Conservation (phyloP, 495 filamentous ascomycete species). For the Aspergillus haitiensis region DNA sequence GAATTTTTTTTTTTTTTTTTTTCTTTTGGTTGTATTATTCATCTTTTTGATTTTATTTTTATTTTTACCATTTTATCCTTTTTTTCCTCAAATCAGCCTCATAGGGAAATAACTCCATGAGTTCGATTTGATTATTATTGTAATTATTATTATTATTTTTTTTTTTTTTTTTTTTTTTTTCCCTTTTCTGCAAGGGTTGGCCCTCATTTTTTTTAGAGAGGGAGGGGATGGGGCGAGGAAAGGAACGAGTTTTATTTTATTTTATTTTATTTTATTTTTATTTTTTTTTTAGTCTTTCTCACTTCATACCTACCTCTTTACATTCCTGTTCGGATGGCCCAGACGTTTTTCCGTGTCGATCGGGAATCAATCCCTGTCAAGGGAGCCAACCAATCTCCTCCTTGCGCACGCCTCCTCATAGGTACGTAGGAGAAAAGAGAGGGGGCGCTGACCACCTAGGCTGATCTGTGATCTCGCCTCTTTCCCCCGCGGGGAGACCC, state of each 20-base stretch:
- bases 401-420: not conserved
- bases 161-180: not conserved
- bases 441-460: not conserved
- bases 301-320: not conserved
- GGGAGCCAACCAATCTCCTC: conserved; percentile 15
- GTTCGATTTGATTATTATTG: not conserved
- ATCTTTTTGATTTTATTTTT: not conserved
- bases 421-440: conserved; percentile 2
- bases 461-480: conserved; percentile 15
- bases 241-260: no score
- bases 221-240: no score
- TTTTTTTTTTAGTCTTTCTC: not conserved
- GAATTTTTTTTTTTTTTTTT: not conserved
- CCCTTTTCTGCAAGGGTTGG: not conserved
- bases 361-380: conserved; percentile 26
- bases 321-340: conserved; percentile 4
- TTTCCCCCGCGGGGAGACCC: conserved; percentile 26
- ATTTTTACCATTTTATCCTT: conserved; percentile 1
- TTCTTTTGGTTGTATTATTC: not conserved
- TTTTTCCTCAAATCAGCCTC: not conserved
- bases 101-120: not conserved
- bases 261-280: not conserved
- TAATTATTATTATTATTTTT: not conserved
- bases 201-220: not conserved
- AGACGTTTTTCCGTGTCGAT: conserved; percentile 25